Evolutionary conservation across 345 rosid species (phyloP).

Genomic region (Moringa oleifera): DNA sequence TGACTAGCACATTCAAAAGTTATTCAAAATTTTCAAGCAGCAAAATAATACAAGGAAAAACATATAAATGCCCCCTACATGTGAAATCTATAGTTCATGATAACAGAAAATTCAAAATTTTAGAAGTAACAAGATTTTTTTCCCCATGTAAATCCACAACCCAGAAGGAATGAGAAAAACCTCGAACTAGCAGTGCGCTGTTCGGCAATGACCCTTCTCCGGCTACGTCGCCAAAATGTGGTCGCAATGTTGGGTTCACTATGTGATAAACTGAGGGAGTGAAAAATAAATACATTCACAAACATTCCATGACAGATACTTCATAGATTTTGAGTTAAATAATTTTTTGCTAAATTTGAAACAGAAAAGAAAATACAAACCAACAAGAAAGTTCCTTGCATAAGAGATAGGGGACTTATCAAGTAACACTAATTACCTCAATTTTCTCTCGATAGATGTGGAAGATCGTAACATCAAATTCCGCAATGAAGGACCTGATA

Average conservation of each 20-base stretch:
- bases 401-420: slow-evolving; percentile 4
- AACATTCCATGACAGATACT: background rate
- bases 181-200: slow-evolving; percentile 96
- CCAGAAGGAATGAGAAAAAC: slow-evolving; percentile 37
- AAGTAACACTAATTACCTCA: slow-evolving; percentile 45
- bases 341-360: background rate
- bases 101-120: background rate
- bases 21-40: background rate
- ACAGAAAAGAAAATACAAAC: slow-evolving; percentile 7
- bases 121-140: too few species aligned
- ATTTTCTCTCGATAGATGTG: slow-evolving; percentile 52
- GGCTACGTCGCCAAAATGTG: slow-evolving; percentile 79
- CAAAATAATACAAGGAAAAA: background rate
- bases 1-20: too few species aligned
- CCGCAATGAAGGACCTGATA: slow-evolving; percentile 60
- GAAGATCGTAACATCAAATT: slow-evolving; percentile 57
- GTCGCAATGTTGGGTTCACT: slow-evolving; percentile 92
- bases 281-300: background rate
- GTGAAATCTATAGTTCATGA: background rate
- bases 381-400: background rate
- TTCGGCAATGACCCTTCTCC: slow-evolving; percentile 87
- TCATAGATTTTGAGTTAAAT: background rate
- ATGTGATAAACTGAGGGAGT: slow-evolving; percentile 59
- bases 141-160: slow-evolving; percentile 8
- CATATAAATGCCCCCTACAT: background rate